Percentiles rank a stretch among this genome's conserved stretches.
These are phyloP conservation scores for Carex pumila DNA, from an alignment of 176 grass and related monocot species.

Conservation along the genomic window DNA sequence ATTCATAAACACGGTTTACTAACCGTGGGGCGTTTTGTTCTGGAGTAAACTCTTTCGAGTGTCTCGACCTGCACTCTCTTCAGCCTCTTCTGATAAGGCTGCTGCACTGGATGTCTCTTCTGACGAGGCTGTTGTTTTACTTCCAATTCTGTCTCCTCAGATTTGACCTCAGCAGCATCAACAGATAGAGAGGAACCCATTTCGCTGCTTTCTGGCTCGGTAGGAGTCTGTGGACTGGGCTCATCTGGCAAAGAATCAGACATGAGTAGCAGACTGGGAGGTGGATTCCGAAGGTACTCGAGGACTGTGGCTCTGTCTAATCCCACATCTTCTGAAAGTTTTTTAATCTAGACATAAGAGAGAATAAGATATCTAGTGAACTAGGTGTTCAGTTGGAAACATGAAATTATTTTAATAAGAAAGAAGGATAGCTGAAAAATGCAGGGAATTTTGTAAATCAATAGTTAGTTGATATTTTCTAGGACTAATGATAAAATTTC, in stretches of 20 bases:
- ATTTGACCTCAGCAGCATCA: constrained; percentile 21
- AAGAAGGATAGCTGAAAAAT: neutral
- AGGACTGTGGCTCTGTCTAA: constrained; percentile 76
- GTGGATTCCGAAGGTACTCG: constrained; percentile 80
- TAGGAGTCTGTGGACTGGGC: constrained; percentile 13
- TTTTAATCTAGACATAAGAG: constrained; percentile 61
- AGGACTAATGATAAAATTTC: neutral
- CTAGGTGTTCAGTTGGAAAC: constrained; percentile 1
- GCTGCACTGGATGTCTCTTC: constrained; percentile 29
- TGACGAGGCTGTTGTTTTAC: constrained; percentile 40
- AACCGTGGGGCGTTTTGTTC: constrained; percentile 80
- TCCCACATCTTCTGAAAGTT: constrained; percentile 69
- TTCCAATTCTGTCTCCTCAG: neutral
- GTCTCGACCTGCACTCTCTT: constrained; percentile 79
- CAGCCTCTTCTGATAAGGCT: constrained; percentile 59
- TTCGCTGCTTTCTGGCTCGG: constrained; percentile 37
- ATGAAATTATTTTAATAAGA: neutral
- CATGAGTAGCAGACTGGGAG: constrained; percentile 80
- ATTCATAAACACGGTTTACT: constrained; percentile 22
- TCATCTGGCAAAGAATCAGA: constrained; percentile 86
- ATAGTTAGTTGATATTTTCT: constrained; percentile 2
- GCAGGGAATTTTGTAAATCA: neutral
- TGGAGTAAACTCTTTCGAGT: constrained; percentile 65
- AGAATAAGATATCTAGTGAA: constrained; percentile 8
- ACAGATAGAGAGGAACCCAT: constrained; percentile 8